Evolutionary conservation across 257 asterid genomes (phyloP), one percentile per base, ranked within the genome.

Genomic region (Primulina huaijiensis): DNA sequence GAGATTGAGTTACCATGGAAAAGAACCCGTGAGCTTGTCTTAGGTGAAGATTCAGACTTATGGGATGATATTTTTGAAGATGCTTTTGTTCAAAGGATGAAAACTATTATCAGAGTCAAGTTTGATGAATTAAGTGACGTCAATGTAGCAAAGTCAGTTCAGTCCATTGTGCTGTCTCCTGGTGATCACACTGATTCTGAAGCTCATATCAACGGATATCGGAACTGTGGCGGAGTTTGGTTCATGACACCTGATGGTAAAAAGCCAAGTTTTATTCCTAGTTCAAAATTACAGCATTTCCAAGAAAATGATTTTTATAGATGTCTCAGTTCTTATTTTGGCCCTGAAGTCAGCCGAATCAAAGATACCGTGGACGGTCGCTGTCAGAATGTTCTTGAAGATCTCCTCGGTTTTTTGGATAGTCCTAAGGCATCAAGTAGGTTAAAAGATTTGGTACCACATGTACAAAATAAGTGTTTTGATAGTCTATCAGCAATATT

Each of bases 1-100:
- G 97, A 94, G 75, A 82, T 91, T 80, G 97, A 94, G 81, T 82
- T 89, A 76, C 99, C 99, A 6, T 94, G 99, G 99, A 94, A 89
- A 77, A 79, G 97, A 71, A 91, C 88, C 3, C 89, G 88, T 1
- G 99, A 94, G 83, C 97, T 94, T 80, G 99, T 94, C 59, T 72
- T 94, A 72, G 99, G 97, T 10, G 97, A 86, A 78, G 99, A 94
- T 60, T 94, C 97, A 0, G 97, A 94, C 75, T 86, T 94, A 55
- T 94, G 99, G 99, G 92, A 89, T 70, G 99, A 91, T 80, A 91
- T 91, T 62, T 94, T 94, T 70, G 99, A 94, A 80, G 85, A 89
- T 79, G 96, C 96, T 74, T 94, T 94, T 76, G 88, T 85, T 76
- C 90, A 80, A 71, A 91, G 99, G 86, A 94, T 94, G 99, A 91